Evolutionary conservation across 306 rosid species (phyloP).

Genomic region (Cucumis hystrix): DNA sequence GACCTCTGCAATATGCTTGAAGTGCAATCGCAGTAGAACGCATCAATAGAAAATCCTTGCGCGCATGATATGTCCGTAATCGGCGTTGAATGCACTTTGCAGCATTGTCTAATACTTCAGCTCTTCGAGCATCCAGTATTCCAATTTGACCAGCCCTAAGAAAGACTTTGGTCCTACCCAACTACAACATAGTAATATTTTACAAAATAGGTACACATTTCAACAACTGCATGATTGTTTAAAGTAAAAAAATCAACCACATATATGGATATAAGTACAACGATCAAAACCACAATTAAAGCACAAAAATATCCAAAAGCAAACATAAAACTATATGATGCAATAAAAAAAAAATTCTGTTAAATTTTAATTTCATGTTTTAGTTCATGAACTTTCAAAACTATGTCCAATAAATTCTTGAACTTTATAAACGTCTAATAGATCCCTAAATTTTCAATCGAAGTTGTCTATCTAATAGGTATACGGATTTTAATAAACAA

Average conservation of each 20-base stretch:
- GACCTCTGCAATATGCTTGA: conserved; percentile 88
- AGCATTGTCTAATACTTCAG: conserved; percentile 86
- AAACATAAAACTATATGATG: neutral
- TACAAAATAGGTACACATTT: neutral
- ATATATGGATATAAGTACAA: neutral
- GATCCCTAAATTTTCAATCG: neutral
- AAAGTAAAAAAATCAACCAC: neutral
- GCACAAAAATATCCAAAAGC: neutral
- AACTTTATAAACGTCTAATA: neutral
- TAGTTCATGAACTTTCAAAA: neutral
- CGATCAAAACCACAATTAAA: neutral
- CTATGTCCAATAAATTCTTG: neutral
- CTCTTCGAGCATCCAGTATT: conserved; percentile 64
- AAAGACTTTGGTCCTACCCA: conserved; percentile 88
- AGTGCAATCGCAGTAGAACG: conserved; percentile 51
- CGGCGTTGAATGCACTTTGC: conserved; percentile 59
- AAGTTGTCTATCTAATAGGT: neutral
- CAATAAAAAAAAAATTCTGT: neutral
- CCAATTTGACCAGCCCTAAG: conserved; percentile 99
- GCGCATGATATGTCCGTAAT: conserved; percentile 53
- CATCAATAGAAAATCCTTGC: conserved; percentile 42
- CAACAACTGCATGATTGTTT: neutral
- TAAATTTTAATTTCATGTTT: neutral
- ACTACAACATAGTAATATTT: conserved; percentile 25
- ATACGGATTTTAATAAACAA: neutral